Conservation (phyloP, 495 filamentous ascomycete genomes). For the Pyrenula aspistea region DNA sequence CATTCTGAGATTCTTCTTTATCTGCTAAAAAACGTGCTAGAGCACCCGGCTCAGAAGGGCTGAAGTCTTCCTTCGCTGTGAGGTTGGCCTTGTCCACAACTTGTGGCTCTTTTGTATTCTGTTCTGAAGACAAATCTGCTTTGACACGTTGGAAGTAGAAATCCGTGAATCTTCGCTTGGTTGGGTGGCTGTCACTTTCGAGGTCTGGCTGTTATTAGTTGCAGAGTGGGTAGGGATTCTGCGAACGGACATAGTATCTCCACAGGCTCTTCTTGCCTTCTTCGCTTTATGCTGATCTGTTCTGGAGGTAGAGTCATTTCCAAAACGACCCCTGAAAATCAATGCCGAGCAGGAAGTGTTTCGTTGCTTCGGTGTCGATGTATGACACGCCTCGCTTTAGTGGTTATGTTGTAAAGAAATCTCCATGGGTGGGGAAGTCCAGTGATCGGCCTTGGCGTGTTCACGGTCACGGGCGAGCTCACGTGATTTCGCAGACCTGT, state of each 20-base stretch:
- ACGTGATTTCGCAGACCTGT: no score
- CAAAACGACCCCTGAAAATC: background rate
- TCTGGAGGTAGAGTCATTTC: constrained; percentile 36
- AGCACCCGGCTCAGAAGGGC: no score
- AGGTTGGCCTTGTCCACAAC: no score
- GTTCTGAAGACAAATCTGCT: constrained; percentile 1
- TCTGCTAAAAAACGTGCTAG: no score
- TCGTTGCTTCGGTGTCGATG: no score
- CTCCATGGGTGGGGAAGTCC: no score
- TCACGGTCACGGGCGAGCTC: no score
- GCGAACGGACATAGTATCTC: constrained; percentile 34
- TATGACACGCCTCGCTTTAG: no score
- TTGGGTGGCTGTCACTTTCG: constrained; percentile 30
- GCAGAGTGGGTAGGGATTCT: constrained; percentile 3
- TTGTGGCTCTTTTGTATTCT: no score
- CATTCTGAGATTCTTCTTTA: background rate
- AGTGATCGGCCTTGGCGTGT: no score
- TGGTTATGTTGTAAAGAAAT: no score
- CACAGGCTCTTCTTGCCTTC: constrained; percentile 43
- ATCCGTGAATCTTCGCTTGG: constrained; percentile 37
- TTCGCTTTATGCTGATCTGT: constrained; percentile 42
- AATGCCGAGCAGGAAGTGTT: background rate
- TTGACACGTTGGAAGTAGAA: constrained; percentile 33
- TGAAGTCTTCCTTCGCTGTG: no score
- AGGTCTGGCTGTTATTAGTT: constrained; percentile 21